Evolutionary conservation across 495 filamentous ascomycete genomes (phyloP).

Genomic region (Mytilinidion resinicola): DNA sequence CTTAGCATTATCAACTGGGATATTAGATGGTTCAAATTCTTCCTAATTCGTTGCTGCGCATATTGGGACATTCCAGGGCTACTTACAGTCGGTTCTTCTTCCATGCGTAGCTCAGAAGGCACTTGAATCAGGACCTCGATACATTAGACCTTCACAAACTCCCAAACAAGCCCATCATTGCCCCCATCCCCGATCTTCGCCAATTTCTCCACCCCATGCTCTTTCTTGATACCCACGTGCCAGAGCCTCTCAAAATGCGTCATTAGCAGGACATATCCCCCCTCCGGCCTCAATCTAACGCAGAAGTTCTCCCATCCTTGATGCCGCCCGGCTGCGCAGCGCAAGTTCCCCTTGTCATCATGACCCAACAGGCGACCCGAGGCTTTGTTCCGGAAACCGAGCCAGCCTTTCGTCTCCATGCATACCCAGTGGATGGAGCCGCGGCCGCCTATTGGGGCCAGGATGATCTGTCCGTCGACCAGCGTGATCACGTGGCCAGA

Average conservation of each 20-base stretch:
- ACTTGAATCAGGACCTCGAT: no score
- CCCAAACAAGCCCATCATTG: conserved; percentile 25
- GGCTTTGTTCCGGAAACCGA: conserved; percentile 34
- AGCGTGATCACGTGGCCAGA: conserved; percentile 31
- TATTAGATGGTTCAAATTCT: no score
- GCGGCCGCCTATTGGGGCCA: conserved; percentile 25
- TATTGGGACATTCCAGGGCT: no score
- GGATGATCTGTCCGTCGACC: conserved; percentile 27
- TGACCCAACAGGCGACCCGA: conserved; percentile 31
- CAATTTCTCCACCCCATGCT: conserved; percentile 26
- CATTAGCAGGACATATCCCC: conserved; percentile 34
- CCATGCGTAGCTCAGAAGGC: no score
- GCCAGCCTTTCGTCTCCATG: conserved; percentile 36
- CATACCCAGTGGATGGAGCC: conserved; percentile 38
- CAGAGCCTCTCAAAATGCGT: conserved; percentile 27
- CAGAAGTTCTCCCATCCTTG: conserved; percentile 28
- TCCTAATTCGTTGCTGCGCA: no score
- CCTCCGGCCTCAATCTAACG: conserved; percentile 24
- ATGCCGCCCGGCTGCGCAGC: conserved; percentile 23
- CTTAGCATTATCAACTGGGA: no score
- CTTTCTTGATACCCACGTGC: conserved; percentile 28
- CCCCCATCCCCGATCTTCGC: conserved; percentile 25
- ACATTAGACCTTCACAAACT: conserved; percentile 27
- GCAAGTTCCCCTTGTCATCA: conserved; percentile 21
- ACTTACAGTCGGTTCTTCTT: no score